phyloP scores from a whole-genome alignment of 441 rosid species.

The Adansonia madagascariensis region DNA sequence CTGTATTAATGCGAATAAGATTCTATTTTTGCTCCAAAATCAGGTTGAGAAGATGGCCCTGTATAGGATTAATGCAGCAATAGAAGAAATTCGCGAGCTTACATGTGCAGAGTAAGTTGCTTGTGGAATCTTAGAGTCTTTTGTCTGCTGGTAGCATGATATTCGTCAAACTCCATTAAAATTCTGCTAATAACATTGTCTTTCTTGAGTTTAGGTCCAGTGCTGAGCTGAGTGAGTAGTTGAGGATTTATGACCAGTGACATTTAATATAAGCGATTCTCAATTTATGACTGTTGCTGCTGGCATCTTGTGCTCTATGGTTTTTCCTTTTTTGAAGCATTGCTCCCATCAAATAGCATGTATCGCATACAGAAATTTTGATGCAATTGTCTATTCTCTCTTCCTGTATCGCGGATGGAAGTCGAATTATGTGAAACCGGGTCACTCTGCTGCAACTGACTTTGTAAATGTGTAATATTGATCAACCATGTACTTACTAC shows the following conservation, averaged over 20 bases:
- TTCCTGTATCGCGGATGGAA: neutral
- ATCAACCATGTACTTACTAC: neutral
- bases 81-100: constrained; percentile 77
- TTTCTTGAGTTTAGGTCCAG: constrained; percentile 23
- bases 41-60: constrained; percentile 94
- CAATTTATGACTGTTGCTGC: neutral
- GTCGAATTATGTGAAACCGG: constrained; percentile 15
- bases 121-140: neutral
- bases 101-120: constrained; percentile 59
- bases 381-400: constrained; percentile 23
- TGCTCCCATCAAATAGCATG: constrained; percentile 29
- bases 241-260: constrained; percentile 22
- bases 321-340: neutral
- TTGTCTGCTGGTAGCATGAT: neutral
- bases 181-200: constrained; percentile 1
- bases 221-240: constrained; percentile 23
- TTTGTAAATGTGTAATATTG: constrained; percentile 22
- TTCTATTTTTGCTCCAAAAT: constrained; percentile 23
- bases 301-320: neutral
- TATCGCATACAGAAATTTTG: constrained; percentile 34
- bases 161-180: neutral
- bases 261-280: neutral
- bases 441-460: neutral
- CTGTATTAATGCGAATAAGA: neutral
- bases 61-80: constrained; percentile 61